These are phyloP conservation scores for Cylindrotheca closterium DNA, from an alignment of 108 stramenopile species.

Conservation along the genomic window DNA sequence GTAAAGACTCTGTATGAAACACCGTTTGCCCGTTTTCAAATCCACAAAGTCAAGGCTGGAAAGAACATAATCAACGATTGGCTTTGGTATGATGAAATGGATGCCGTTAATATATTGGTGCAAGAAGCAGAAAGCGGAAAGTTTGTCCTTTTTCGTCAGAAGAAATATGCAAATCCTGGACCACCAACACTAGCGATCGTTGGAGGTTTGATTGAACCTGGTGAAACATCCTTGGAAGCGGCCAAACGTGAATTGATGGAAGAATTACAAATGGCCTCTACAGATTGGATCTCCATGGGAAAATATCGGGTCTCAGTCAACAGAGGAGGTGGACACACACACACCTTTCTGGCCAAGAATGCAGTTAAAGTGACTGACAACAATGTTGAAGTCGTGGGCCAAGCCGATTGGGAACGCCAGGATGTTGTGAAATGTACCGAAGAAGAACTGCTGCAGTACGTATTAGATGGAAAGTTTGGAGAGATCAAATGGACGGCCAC, in stretches of 20 bases:
- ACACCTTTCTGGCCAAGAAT: conserved; percentile 40
- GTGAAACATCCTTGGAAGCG: conserved; percentile 49
- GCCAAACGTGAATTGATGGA: conserved; percentile 60
- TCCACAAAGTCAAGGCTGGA: conserved; percentile 46
- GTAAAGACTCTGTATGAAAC: conserved; percentile 43
- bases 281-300: conserved; percentile 59
- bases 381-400: no score
- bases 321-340: conserved; percentile 66
- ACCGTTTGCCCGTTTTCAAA: conserved; percentile 57
- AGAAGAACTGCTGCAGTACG: conserved; percentile 30
- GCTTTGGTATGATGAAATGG: conserved; percentile 59
- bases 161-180: conserved; percentile 60
- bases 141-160: conserved; percentile 50
- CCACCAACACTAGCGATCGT: conserved; percentile 41
- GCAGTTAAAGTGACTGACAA: no score
- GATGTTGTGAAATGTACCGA: conserved; percentile 25
- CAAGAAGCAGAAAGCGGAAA: conserved; percentile 31
- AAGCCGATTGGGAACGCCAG: conserved; percentile 55
- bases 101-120: conserved; percentile 58
- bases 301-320: conserved; percentile 57
- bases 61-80: conserved; percentile 52
- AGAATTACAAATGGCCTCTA: conserved; percentile 51
- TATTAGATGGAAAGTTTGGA: conserved; percentile 49
- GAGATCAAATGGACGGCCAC: conserved; percentile 76
- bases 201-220: conserved; percentile 64